phyloP scores from a whole-genome alignment of 2,329 filamentous ascomycete genomes.

The Myriangium duriaei region DNA sequence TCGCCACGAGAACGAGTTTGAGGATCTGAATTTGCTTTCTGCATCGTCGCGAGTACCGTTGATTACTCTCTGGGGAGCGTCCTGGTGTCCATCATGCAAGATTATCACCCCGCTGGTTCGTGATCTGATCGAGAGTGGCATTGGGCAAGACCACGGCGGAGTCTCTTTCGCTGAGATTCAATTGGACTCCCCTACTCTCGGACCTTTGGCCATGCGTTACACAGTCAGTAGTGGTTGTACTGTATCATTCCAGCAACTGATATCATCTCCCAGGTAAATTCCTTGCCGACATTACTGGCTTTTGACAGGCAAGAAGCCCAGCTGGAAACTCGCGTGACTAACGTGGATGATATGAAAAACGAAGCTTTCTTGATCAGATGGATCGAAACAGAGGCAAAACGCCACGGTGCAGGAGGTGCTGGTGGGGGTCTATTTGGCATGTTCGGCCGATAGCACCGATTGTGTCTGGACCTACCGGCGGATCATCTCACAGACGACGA shows the following conservation, averaged over 20 bases:
- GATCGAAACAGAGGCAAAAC: slow-evolving; percentile 35
- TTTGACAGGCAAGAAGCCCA: slow-evolving; percentile 40
- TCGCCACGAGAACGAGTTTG: slow-evolving; percentile 34
- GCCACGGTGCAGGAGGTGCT: slow-evolving; percentile 33
- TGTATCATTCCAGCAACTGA: neutral
- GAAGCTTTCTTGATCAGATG: slow-evolving; percentile 32
- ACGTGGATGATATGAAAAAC: slow-evolving; percentile 34
- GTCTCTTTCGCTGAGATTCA: slow-evolving; percentile 37
- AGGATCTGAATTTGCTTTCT: slow-evolving; percentile 35
- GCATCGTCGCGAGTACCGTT: slow-evolving; percentile 32
- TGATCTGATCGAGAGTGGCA: slow-evolving; percentile 31
- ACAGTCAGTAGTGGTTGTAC: slow-evolving; percentile 19
- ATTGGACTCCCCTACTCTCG: slow-evolving; percentile 33
- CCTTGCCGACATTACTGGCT: slow-evolving; percentile 37
- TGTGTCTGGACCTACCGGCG: too few relatives aligned
- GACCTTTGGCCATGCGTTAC: slow-evolving; percentile 29
- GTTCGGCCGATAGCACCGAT: slow-evolving; percentile 24
- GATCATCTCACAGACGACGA: too few relatives aligned
- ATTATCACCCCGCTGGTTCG: slow-evolving; percentile 30
- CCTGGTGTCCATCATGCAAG: slow-evolving; percentile 35
- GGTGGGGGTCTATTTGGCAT: slow-evolving; percentile 26
- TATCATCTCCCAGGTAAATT: slow-evolving; percentile 26
- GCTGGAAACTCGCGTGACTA: slow-evolving; percentile 32
- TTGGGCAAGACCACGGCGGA: slow-evolving; percentile 33
- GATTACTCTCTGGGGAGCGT: slow-evolving; percentile 39